Evolutionary conservation across 306 rosid species (phyloP).

Genomic region (Lathyrus aphaca): DNA sequence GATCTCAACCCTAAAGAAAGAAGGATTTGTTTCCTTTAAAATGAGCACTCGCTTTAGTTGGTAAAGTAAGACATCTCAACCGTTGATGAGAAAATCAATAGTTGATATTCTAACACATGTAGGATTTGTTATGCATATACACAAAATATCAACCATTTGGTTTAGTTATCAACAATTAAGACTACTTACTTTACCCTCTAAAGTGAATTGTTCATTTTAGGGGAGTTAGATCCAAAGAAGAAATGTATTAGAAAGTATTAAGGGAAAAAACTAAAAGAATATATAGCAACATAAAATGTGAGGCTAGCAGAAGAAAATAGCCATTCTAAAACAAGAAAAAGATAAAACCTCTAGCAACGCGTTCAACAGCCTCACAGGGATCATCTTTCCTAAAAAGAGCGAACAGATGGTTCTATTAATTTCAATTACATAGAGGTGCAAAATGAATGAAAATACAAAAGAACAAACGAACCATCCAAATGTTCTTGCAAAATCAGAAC

Average conservation of each 20-base stretch:
- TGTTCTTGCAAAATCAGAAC: conserved; percentile 90
- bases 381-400: conserved; percentile 71
- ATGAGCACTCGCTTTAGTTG: conserved; percentile 17
- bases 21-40: conserved; percentile 6
- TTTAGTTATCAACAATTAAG: conserved; percentile 8
- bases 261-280: conserved; percentile 35
- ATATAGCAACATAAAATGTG: not conserved
- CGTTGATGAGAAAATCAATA: conserved; percentile 16
- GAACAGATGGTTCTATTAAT: conserved; percentile 32
- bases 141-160: not conserved
- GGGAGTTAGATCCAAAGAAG: conserved; percentile 35
- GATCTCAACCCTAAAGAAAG: conserved; percentile 71
- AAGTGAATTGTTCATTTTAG: conserved; percentile 14
- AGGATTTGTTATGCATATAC: not conserved
- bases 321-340: conserved; percentile 7
- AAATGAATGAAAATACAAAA: conserved; percentile 28
- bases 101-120: not conserved
- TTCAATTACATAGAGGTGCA: conserved; percentile 32
- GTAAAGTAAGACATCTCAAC: conserved; percentile 28
- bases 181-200: conserved; percentile 19
- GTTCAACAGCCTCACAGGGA: conserved; percentile 83
- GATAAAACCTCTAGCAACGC: conserved; percentile 68
- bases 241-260: conserved; percentile 34
- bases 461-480: conserved; percentile 68
- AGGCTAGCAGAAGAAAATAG: conserved; percentile 30